Evolutionary conservation across 2,329 filamentous ascomycete genomes (phyloP).

Genomic region (Cercospora brassicicola): DNA sequence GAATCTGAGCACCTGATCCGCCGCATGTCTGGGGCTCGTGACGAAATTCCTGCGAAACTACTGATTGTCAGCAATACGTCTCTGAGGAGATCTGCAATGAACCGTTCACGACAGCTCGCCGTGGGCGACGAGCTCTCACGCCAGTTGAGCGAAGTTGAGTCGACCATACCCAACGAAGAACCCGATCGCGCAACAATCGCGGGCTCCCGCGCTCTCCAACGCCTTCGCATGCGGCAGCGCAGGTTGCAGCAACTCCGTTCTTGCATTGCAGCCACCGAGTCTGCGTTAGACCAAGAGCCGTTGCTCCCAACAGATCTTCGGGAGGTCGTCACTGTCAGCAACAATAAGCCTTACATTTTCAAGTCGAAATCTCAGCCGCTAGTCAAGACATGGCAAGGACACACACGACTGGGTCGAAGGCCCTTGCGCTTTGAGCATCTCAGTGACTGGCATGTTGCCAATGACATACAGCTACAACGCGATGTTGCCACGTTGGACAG

Average conservation of each 20-base stretch:
- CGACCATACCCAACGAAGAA: conserved; percentile 14
- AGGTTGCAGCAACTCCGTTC: conserved; percentile 34
- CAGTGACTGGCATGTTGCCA: conserved; percentile 30
- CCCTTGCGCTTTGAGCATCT: conserved; percentile 32
- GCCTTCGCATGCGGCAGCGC: conserved; percentile 27
- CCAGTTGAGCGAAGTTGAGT: conserved; percentile 27
- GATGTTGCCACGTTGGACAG: conserved; percentile 65
- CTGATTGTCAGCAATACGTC: conserved; percentile 27
- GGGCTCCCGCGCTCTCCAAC: conserved; percentile 32
- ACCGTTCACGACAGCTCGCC: conserved; percentile 28
- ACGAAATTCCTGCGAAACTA: conserved; percentile 20
- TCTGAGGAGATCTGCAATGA: conserved; percentile 21
- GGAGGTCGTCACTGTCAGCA: conserved; percentile 33
- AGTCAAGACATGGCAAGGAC: conserved; percentile 23
- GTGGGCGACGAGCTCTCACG: conserved; percentile 26
- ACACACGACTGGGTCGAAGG: conserved; percentile 26
- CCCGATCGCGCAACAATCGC: conserved; percentile 32
- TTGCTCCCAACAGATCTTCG: conserved; percentile 37
- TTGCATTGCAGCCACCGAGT: conserved; percentile 32
- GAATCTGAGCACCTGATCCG: conserved; percentile 70
- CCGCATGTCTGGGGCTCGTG: conserved; percentile 43
- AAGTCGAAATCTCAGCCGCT: conserved; percentile 17
- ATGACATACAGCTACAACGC: conserved; percentile 29
- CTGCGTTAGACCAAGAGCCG: conserved; percentile 23
- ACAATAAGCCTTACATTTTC: conserved; percentile 23